Evolutionary conservation across 2,329 filamentous ascomycete genomes (phyloP), one percentile per base, ranked within the genome.

Genomic region (Onygenales sp.): DNA sequence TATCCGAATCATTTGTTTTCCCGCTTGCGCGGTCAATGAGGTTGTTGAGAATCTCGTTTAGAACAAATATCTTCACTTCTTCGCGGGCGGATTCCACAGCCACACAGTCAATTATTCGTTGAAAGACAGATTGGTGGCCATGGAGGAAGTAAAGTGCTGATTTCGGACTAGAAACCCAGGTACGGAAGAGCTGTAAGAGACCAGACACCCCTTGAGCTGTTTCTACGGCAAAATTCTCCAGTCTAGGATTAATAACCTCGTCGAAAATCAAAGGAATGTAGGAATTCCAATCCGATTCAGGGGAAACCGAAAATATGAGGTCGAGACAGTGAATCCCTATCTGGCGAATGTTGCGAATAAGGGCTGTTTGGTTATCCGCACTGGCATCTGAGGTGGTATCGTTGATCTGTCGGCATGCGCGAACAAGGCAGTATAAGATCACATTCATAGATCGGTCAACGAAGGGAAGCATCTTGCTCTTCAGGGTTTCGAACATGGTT

Each of bases 161-260:
- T 56, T 77, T 78, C 0, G 82, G 76, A 21, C 85, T 78, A 54
- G 80, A 79, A 3, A 89, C 85, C 87, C 92, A 95, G 1, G 86
- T 87, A 3, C 82, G 83, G 58, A 98, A 83, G 5, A 98, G 75
- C 57, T 85, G 84, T 57, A 96, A 78, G 42, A 90, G 80, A 13
- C 85, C 87, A 2, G 93, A 97, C 7, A 96, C 77, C 11, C 89
- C 89, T 65, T 98, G 91, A 0, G 89, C 87, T 43, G 89, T 95
- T 72, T 98, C 93, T 5, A 81, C 76, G 0, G 90, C 82, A 52
- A 98, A 81, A 54, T 87, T 88, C 2, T 85, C 80, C 14, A 97
- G 75, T 59, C 89, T 81, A 14, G 89, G 89, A 50, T 81, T 82
- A 45, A 98, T 78, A 31, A 94, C 74, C 63, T 95, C 85, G 32